Evolutionary conservation across 352 stramenopile species (phyloP).

Genomic region (Phytophthora rubi): DNA sequence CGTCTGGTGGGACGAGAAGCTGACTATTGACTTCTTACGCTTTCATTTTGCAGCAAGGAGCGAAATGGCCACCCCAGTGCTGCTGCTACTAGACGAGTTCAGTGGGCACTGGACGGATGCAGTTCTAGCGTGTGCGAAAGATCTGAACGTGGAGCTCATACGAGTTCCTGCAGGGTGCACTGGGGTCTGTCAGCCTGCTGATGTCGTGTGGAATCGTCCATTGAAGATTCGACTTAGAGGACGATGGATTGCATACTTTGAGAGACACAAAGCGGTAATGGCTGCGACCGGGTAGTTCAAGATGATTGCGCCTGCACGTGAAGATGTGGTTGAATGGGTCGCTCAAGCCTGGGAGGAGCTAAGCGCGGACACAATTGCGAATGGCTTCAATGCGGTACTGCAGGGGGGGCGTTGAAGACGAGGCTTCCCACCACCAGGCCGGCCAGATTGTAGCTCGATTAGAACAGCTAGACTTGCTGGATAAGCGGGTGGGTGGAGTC

Average conservation of each 20-base stretch:
- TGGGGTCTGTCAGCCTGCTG: slow-evolving; percentile 5
- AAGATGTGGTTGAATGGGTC: background rate
- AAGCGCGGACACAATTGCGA: background rate
- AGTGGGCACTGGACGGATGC: slow-evolving; percentile 5
- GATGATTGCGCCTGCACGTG: background rate
- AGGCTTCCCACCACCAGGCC: background rate
- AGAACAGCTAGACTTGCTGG: background rate
- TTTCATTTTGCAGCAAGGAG: background rate
- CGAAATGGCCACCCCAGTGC: slow-evolving; percentile 2
- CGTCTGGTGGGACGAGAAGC: slow-evolving; percentile 1
- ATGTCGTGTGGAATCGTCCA: slow-evolving; percentile 7
- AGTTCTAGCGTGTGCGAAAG: background rate
- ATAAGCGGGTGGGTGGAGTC: background rate
- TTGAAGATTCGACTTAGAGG: background rate
- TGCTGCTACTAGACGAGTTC: slow-evolving; percentile 19
- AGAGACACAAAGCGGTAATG: background rate
- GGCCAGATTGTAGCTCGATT: background rate
- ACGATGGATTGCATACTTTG: background rate
- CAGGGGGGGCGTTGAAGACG: background rate
- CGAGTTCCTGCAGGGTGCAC: slow-evolving; percentile 3
- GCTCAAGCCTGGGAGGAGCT: background rate
- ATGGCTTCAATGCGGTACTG: background rate
- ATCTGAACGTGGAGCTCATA: slow-evolving; percentile 8
- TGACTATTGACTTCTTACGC: background rate
- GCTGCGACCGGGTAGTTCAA: background rate